These are phyloP conservation scores for Leccinum obscurum DNA, from an alignment of 768 basidiomycete species.

Conservation along the genomic window DNA sequence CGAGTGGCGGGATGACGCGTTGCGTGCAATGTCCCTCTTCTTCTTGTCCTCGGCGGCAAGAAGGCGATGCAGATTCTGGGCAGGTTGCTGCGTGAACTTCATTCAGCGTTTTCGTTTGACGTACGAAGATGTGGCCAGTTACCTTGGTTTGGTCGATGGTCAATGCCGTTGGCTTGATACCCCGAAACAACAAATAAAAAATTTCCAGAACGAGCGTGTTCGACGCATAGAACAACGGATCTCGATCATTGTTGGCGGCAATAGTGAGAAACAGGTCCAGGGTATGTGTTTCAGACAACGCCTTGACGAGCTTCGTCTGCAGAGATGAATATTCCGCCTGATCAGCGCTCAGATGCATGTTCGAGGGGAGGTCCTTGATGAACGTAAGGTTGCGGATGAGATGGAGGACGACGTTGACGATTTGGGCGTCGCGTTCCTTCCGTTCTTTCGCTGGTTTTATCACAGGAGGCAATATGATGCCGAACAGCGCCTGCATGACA, in stretches of 20 bases:
- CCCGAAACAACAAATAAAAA: constrained; percentile 86
- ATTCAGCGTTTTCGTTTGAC: constrained; percentile 11
- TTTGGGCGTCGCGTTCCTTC: constrained; percentile 75
- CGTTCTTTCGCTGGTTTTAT: constrained; percentile 70
- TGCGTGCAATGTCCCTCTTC: constrained; percentile 55
- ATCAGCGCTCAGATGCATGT: constrained; percentile 71
- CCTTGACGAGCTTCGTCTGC: constrained; percentile 73
- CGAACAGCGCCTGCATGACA: constrained; percentile 70
- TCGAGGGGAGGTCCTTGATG: constrained; percentile 81
- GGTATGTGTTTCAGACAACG: constrained; percentile 69
- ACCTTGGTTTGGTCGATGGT: constrained; percentile 68
- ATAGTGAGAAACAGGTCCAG: constrained; percentile 83
- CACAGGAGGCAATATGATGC: constrained; percentile 75
- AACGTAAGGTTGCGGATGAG: constrained; percentile 92
- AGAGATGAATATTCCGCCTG: constrained; percentile 76
- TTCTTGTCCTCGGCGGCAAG: constrained; percentile 74
- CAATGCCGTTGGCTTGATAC: constrained; percentile 63
- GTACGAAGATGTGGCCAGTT: constrained; percentile 6
- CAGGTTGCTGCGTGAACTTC: constrained; percentile 54
- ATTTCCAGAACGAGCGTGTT: constrained; percentile 94
- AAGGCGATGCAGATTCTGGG: constrained; percentile 67
- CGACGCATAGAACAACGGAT: constrained; percentile 79
- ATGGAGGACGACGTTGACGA: constrained; percentile 86
- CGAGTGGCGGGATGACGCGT: constrained; percentile 79
- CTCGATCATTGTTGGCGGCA: constrained; percentile 72